These are phyloP conservation scores for Brassica cretica DNA, from an alignment of 345 rosid genomes.

Conservation along the genomic window DNA sequence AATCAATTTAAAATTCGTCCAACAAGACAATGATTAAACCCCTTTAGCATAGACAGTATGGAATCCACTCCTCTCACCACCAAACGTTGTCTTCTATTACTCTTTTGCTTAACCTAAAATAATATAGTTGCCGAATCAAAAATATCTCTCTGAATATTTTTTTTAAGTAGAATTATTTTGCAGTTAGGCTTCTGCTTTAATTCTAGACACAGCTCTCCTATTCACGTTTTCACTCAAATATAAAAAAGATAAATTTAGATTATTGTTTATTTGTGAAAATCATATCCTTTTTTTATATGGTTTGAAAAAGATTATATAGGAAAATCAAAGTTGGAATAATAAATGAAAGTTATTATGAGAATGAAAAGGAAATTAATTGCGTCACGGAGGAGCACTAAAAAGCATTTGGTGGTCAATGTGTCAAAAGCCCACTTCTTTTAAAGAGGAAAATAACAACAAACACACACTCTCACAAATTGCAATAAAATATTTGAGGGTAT, in stretches of 20 bases:
- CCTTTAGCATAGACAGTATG: neutral
- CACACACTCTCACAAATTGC: neutral
- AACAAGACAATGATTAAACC: neutral
- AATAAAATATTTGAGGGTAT: constrained; percentile 10
- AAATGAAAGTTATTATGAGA: constrained; percentile 14
- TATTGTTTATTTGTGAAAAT: neutral
- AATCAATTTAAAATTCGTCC: neutral
- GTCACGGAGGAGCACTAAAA: constrained; percentile 53
- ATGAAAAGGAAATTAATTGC: constrained; percentile 43
- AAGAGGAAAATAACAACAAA: constrained; percentile 28
- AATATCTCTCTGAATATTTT: neutral
- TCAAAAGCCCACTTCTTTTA: constrained; percentile 48
- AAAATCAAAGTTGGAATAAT: constrained; percentile 19
- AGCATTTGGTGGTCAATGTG: constrained; percentile 54
- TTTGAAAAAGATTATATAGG: constrained; percentile 11
- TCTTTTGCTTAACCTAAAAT: neutral
- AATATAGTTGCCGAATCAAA: neutral
- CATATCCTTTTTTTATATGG: constrained; percentile 21
- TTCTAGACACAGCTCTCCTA: constrained; percentile 6
- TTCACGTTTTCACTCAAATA: constrained; percentile 22
- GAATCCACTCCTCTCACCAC: constrained; percentile 1
- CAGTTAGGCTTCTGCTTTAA: neutral
- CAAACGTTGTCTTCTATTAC: neutral
- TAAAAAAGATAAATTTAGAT: neutral
- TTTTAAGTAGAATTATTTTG: neutral